Evolutionary conservation across 208 protist genomes (phyloP), one percentile per base, ranked within the genome.

Genomic region (Leishmania aethiopica): DNA sequence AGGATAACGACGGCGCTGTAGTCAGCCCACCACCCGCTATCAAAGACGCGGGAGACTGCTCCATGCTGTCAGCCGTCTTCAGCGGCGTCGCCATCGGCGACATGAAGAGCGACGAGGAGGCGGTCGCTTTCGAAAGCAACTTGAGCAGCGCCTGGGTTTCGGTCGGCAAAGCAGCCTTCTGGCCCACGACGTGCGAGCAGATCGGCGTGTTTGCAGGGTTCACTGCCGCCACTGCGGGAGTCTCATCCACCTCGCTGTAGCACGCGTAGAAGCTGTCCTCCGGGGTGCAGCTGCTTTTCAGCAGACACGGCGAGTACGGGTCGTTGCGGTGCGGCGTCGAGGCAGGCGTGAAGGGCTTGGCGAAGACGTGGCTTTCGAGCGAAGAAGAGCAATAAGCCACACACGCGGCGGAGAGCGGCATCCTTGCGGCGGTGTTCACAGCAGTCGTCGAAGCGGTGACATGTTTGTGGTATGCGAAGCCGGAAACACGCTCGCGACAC

Each of bases 211-310:
- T 40, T 22, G 62, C 19, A 15, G 47, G 28, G n/a, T 42, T 71
- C 28, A 47, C 6, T n/a, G 19, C 64, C 47, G 25, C 25, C 67
- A 42, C 49, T 25, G 6, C 83, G 2, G 35, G 42, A 15, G 80
- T 4, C 32, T 57, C 71, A 1, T 67, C 79, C 51, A 80, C 79
- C 4, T 91, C 86, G 51, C 76, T 78, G 90, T 96, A 94, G 64
- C 86, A 91, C 51, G 89, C 92, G 62, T 83, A 84, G 83, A 95
- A 96, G 83, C 83, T 90, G 75, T 90, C 86, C 83, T 93, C 88
- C 2, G 92, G 72, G 15, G 84, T 83, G 59, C 82, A 86, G 45
- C 37, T 77, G 76, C 76, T 82, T 53, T 72, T 86, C 60, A 82
- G 67, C 32, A 91, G 60, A 81, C 85, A 86, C 51, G 86, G 89